These are phyloP conservation scores for Camelina hispida DNA, from an alignment of 345 rosid species.

Conservation along the genomic window DNA sequence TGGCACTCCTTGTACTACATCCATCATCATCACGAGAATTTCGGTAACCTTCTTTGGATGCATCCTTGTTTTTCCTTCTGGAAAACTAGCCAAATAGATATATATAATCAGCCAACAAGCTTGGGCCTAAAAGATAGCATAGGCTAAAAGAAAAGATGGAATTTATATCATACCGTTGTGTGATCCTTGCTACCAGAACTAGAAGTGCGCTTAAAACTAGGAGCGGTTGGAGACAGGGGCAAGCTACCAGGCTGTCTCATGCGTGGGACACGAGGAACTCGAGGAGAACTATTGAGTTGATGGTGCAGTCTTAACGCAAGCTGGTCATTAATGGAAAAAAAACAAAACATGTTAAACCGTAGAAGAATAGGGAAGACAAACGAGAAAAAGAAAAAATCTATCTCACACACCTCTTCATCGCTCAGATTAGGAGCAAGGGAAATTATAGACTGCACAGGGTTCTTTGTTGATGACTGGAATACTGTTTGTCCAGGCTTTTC, in stretches of 20 bases:
- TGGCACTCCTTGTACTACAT: slow-evolving; percentile 61
- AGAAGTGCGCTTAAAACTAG: slow-evolving; percentile 73
- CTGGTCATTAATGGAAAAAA: slow-evolving; percentile 47
- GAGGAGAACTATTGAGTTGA: slow-evolving; percentile 97
- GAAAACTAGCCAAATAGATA: slow-evolving; percentile 55
- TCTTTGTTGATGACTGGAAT: slow-evolving; percentile 60
- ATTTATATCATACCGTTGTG: slow-evolving; percentile 55
- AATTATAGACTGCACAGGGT: slow-evolving; percentile 54
- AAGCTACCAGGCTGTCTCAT: slow-evolving; percentile 84
- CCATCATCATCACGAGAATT: slow-evolving; percentile 60
- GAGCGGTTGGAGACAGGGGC: slow-evolving; percentile 76
- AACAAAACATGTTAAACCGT: slow-evolving; percentile 31
- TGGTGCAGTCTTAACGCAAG: slow-evolving; percentile 97
- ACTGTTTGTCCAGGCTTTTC: slow-evolving; percentile 66
- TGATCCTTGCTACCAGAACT: slow-evolving; percentile 81
- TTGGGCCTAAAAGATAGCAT: slow-evolving; percentile 9
- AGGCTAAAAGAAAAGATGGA: neutral
- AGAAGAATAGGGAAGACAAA: neutral
- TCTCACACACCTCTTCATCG: slow-evolving; percentile 84
- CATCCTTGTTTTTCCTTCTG: slow-evolving; percentile 77
- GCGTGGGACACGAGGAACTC: slow-evolving; percentile 98
- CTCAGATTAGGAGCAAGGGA: slow-evolving; percentile 63
- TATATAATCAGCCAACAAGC: slow-evolving; percentile 32
- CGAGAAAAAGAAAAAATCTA: slow-evolving; percentile 9
- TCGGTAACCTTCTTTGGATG: slow-evolving; percentile 57